Percentiles rank a stretch among this genome's conserved stretches.
These are phyloP conservation scores for Sarocladium brachiariae DNA, from an alignment of 2,329 filamentous ascomycete genomes.

Conservation along the genomic window DNA sequence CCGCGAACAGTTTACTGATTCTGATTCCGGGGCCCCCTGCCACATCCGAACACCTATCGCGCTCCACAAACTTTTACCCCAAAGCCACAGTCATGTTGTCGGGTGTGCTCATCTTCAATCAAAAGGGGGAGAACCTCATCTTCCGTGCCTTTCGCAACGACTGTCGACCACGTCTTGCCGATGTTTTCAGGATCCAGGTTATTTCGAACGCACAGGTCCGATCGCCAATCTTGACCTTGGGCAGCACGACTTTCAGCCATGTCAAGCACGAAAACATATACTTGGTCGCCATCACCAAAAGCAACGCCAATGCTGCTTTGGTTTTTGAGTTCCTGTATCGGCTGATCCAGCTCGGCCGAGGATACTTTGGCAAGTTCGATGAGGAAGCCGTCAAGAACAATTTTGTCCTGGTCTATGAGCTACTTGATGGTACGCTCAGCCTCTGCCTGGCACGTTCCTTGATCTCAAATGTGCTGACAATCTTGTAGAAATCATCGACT, in stretches of 20 bases:
- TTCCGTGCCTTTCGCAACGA: constrained; percentile 98
- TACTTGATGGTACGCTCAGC: constrained; percentile 67
- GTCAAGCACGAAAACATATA: constrained; percentile 99
- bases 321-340: constrained; percentile 98
- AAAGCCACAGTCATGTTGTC: constrained; percentile 68
- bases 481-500: constrained; percentile 83
- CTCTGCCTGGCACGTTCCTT: no score
- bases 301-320: constrained; percentile 95
- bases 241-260: constrained; percentile 98
- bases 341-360: constrained; percentile 80
- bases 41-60: no score
- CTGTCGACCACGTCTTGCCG: constrained; percentile 92
- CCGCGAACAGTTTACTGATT: no score
- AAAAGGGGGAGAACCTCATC: constrained; percentile 99
- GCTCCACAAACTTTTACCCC: not conserved
- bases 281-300: constrained; percentile 93
- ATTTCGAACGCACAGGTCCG: constrained; percentile 97
- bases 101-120: constrained; percentile 96
- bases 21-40: no score
- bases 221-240: constrained; percentile 92
- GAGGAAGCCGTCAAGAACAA: constrained; percentile 99
- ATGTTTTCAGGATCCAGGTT: constrained; percentile 99
- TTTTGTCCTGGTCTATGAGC: constrained; percentile 96
- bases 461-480: not conserved
- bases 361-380: constrained; percentile 98